Evolutionary conservation across 345 rosid species (phyloP), one percentile per base, ranked within the genome.

Genomic region (Mallotus nudiflorus): DNA sequence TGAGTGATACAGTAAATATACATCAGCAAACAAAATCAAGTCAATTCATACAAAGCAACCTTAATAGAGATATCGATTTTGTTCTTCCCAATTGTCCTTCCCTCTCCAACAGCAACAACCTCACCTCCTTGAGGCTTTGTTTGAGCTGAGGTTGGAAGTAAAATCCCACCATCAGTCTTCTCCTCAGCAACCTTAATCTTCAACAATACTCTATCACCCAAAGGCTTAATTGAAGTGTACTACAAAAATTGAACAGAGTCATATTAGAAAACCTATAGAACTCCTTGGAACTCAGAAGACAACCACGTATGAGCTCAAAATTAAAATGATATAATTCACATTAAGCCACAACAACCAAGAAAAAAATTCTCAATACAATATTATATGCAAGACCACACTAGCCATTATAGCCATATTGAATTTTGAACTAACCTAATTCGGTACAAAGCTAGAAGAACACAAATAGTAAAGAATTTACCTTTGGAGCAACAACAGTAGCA

Each of bases 91-190:
- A 86, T 52, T 5, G 91, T 68, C 83, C 79, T 90, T 25, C 99
- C 98, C 80, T 92, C 91, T 24, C 99, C 99, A 33, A 89, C 86
- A 51, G 92, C 98, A 44, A 95, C 88, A 7, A 95, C 98, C 74
- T 92, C 98, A 63, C 99, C 99, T 37, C 85, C 89, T 73, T 95
- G 97, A 65, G 98, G 92, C 74, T 92, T 95, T 19, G 90, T 63
- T 69, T 89, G 98, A 45, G 96, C 99, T 3, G 93, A 72, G 4
- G 89, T 62, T 18, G 96, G 99, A 48, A 92, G 96, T 68, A 95
- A 80, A 74, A 92, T 89, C 29, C 98, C 98, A 67, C 99, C 96
- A 6, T 78, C 66, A 4, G 91, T 85, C 82, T 89, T 95, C 72
- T 90, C 97, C 81, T 95, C 98, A 0, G 80, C 85, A 57, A 75